These are phyloP conservation scores for Gymnopilus junonius DNA, from an alignment of 768 basidiomycete species.

Conservation along the genomic window DNA sequence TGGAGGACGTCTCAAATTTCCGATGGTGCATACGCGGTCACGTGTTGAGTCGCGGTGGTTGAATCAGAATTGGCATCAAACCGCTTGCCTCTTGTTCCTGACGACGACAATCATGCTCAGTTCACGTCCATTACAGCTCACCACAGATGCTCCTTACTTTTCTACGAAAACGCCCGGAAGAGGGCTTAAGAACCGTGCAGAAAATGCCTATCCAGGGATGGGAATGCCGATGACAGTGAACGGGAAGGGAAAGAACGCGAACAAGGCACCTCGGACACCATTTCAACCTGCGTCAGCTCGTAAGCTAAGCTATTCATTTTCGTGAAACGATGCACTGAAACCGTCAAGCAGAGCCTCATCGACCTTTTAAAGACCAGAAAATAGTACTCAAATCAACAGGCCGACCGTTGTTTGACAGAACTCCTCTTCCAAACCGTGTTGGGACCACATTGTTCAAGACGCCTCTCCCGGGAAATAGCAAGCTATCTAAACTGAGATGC, in stretches of 20 bases:
- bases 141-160: slow-evolving; percentile 33
- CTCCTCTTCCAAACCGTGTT: slow-evolving; percentile 72
- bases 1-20: no score
- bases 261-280: slow-evolving; percentile 34
- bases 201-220: slow-evolving; percentile 49
- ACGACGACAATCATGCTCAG: slow-evolving; percentile 37
- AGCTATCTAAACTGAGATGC: slow-evolving; percentile 30
- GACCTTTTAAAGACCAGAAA: slow-evolving; percentile 27
- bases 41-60: neutral
- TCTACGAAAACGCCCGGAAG: slow-evolving; percentile 63
- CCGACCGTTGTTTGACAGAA: slow-evolving; percentile 74
- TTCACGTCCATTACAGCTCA: slow-evolving; percentile 37
- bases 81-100: neutral
- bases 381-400: slow-evolving; percentile 25
- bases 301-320: slow-evolving; percentile 19
- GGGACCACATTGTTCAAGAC: slow-evolving; percentile 35
- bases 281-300: slow-evolving; percentile 38
- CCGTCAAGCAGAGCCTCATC: slow-evolving; percentile 18
- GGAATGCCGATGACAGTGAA: slow-evolving; percentile 47
- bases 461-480: slow-evolving; percentile 36
- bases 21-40: neutral
- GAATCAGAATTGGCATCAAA: neutral
- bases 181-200: slow-evolving; percentile 42
- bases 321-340: neutral
- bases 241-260: slow-evolving; percentile 41